These are phyloP conservation scores for Thielaviopsis euricoi DNA, from an alignment of 2,329 filamentous ascomycete genomes.

Conservation along the genomic window DNA sequence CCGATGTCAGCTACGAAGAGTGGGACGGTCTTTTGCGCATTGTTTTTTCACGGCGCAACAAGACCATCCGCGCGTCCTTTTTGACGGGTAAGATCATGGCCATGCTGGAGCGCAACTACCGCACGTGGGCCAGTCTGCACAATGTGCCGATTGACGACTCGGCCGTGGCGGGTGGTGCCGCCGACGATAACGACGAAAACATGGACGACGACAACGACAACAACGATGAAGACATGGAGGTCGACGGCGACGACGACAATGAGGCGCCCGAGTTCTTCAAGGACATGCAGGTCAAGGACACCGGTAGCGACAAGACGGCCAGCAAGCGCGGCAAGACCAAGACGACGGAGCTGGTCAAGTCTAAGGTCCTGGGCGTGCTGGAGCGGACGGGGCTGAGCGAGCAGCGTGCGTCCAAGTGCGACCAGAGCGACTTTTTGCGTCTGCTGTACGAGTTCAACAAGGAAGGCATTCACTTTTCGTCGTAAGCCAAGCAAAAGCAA, in stretches of 20 bases:
- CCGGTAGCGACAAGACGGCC: conserved; percentile 38
- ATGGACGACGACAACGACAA: conserved; percentile 25
- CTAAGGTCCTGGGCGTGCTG: conserved; percentile 74
- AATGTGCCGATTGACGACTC: conserved; percentile 59
- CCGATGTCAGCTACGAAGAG: conserved; percentile 83
- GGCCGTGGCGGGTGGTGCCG: conserved; percentile 24
- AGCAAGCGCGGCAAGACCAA: conserved; percentile 62
- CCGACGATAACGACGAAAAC: conserved; percentile 23
- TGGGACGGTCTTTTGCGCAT: conserved; percentile 85
- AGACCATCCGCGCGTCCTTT: conserved; percentile 69
- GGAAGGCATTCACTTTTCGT: conserved; percentile 76
- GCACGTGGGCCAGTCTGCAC: conserved; percentile 78
- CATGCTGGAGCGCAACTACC: conserved; percentile 75
- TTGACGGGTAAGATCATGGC: conserved; percentile 64
- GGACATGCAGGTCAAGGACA: conserved; percentile 29
- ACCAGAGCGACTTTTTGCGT: conserved; percentile 82
- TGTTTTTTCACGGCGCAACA: conserved; percentile 60
- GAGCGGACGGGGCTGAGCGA: conserved; percentile 68
- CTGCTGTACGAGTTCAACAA: conserved; percentile 71
- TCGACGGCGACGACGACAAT: conserved; percentile 50
- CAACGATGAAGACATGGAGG: conserved; percentile 30
- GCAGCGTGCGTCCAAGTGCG: conserved; percentile 68
- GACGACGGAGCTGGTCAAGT: conserved; percentile 63
- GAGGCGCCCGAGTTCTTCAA: conserved; percentile 77
- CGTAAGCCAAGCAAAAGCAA: conserved; percentile 27